A percentile compares a stretch with the other conserved stretches of the same genome.
phyloP scores from a whole-genome alignment of 2,329 filamentous ascomycete species.

The Colletotrichum somersetense region DNA sequence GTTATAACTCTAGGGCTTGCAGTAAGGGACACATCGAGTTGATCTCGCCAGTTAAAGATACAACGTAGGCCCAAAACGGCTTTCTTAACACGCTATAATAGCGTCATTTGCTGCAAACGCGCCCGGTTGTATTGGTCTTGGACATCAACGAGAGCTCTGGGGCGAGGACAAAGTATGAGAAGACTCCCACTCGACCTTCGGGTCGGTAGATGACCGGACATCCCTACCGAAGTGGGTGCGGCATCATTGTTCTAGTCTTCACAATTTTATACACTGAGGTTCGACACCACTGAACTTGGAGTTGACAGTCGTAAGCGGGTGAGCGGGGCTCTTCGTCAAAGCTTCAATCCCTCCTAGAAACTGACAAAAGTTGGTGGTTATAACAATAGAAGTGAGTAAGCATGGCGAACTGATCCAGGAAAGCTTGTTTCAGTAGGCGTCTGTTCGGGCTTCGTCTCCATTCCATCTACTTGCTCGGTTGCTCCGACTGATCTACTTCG shows the following conservation, averaged over 20 bases:
- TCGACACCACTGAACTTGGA: neutral
- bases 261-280: neutral
- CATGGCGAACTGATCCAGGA: neutral
- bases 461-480: neutral
- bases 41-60: neutral
- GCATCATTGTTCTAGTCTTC: too few species aligned
- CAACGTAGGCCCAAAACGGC: neutral
- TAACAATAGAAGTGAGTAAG: neutral
- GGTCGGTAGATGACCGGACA: neutral
- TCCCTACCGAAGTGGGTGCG: neutral
- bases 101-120: neutral
- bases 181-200: neutral
- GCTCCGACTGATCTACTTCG: constrained; percentile 60
- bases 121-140: neutral
- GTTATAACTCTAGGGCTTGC: neutral
- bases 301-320: neutral
- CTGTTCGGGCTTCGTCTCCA: neutral
- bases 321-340: too few species aligned
- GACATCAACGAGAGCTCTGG: neutral
- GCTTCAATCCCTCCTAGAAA: neutral
- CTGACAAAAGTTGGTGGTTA: neutral
- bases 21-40: too few species aligned
- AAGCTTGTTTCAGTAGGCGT: too few species aligned
- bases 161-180: neutral
- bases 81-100: neutral